Base-by-base conservation (phyloP, 306 rosid genomes). In the Pterocarpus macrocarpus region DNA sequence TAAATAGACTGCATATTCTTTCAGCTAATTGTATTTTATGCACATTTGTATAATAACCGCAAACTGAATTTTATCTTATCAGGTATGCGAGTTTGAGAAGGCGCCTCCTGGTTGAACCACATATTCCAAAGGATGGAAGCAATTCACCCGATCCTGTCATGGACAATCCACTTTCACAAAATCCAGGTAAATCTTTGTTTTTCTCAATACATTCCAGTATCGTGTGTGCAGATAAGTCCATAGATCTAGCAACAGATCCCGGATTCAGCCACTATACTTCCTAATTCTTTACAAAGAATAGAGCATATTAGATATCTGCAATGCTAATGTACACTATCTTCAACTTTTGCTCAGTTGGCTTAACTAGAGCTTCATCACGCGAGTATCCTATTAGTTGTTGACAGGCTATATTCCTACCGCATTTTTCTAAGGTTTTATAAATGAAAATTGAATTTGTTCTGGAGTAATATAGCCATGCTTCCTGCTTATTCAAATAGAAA, bases 141-240 rank as follows among this genome's bases (percentile, higher is more conserved):
- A 85, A 69, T 86, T 86, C 94, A 50, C 90, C 90, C 11, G 89
- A 88, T 85, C 91, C 84, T 72, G 89, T 45, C 64, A 80, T 93
- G 83, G 99, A 96, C 83, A 96, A 96, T 87, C 99, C 99, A 5
- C 96, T 96, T 33, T 96, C 98, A 44, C 94, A 87, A 75, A 96
- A 96, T 87, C 99, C 99, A 84, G 99, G 99, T 96, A 86, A 78
- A 62, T 28, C 64, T 59, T 58, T 11, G 11, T 38, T 53, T 36
- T 43, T 8, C 17, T 56, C 55, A 66, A 64, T 16, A 43, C 58
- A 76, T 85, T 76, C 34, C 38, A 36, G 59, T 35, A 35, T 70
- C 61, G 43, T 38, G 1, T 14, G 3, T 13, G 71, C 44, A n/a
- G 71, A 71, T 75, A 62, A 36, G 35, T 71, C 47, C 70, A 5